Conservation (phyloP, 148 eudicot species). For the Diospyros kaki region DNA sequence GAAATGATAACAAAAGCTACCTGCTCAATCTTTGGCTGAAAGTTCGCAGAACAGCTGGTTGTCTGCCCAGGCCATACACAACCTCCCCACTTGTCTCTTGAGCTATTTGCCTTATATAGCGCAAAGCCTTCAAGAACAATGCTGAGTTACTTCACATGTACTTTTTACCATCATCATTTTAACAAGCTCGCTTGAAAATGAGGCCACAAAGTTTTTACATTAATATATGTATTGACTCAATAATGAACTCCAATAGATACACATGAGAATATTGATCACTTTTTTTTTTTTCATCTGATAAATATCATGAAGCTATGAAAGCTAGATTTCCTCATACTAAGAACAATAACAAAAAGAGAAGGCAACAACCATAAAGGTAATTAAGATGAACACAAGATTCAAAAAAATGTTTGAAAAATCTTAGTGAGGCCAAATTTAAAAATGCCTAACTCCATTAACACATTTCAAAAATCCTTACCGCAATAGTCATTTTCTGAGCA, state of each 20-base stretch:
- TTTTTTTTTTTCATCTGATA: too few species aligned
- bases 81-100: slow-evolving; percentile 97
- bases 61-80: slow-evolving; percentile 81
- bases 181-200: slow-evolving; percentile 10
- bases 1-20: slow-evolving; percentile 27
- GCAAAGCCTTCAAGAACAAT: slow-evolving; percentile 58
- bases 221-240: not conserved
- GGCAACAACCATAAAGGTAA: too few species aligned
- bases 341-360: too few species aligned
- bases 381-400: too few species aligned
- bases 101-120: slow-evolving; percentile 85
- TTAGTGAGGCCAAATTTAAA: not conserved
- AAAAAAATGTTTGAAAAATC: too few species aligned
- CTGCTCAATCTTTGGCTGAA: slow-evolving; percentile 93
- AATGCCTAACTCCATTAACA: not conserved
- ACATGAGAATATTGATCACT: not conserved
- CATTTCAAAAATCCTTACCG: slow-evolving; percentile 30
- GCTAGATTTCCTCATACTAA: too few species aligned
- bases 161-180: not conserved
- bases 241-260: not conserved
- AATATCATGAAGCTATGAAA: too few species aligned
- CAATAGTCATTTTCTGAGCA: slow-evolving; percentile 92
- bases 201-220: not conserved
- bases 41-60: slow-evolving; percentile 87
- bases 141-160: slow-evolving; percentile 3